These are phyloP conservation scores for Crepidotus sp. DNA, from an alignment of 1,284 basidiomycete genomes.

Conservation along the genomic window DNA sequence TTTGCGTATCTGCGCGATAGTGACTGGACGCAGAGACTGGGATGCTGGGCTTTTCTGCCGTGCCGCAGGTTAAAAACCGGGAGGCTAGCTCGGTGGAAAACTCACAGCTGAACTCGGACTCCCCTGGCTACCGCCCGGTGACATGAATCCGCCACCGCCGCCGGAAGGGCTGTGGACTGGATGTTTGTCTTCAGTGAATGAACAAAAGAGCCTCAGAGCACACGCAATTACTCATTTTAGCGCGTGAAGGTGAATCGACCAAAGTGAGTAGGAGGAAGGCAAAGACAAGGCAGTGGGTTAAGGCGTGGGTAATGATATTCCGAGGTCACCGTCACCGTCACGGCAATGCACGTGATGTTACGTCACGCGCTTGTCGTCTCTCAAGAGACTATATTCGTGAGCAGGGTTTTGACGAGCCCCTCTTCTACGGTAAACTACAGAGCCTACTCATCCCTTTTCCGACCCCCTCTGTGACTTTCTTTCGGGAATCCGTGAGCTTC, in stretches of 20 bases:
- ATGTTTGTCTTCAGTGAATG: slow-evolving; percentile 24
- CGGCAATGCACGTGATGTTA: slow-evolving; percentile 3
- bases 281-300: no score
- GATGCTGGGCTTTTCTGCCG: slow-evolving; percentile 38
- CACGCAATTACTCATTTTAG: slow-evolving; percentile 8
- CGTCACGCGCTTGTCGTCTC: slow-evolving; percentile 9
- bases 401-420: no score
- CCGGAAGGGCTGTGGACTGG: slow-evolving; percentile 20
- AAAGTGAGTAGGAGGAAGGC: slow-evolving; percentile 6
- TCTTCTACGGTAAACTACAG: no score
- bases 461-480: slow-evolving; percentile 61
- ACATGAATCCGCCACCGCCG: slow-evolving; percentile 12
- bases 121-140: slow-evolving; percentile 15
- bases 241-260: background rate
- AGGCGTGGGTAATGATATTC: no score
- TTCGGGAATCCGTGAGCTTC: slow-evolving; percentile 57
- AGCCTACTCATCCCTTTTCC: slow-evolving; percentile 65
- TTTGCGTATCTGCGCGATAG: slow-evolving; percentile 70
- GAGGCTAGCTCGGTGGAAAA: background rate
- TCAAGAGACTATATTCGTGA: no score
- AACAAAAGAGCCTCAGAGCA: slow-evolving; percentile 9
- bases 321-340: background rate
- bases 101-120: slow-evolving; percentile 17
- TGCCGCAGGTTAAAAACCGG: background rate
- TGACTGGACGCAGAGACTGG: slow-evolving; percentile 78